Evolutionary conservation across 345 rosid species (phyloP), one percentile per base, ranked within the genome.

Genomic region (Cochlearia excelsa): DNA sequence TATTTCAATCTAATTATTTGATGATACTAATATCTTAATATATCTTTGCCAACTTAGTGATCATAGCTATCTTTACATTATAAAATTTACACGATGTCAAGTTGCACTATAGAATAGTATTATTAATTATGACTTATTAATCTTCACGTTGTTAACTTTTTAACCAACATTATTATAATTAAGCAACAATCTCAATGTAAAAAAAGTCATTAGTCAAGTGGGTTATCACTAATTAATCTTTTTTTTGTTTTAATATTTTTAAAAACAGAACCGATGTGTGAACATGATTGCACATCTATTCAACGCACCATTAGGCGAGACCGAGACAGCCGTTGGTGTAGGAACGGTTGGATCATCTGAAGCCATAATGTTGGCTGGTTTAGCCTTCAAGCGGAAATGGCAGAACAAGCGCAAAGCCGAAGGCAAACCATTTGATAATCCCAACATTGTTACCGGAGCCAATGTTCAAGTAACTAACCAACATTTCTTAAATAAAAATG

Each of bases 361-460:
- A 73, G 87, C 87, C 26, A 82, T 82, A 30, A 82, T 82, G 87
- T 67, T 82, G 49, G 87, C 87, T 3, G 87, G 87, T n/a, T 65
- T 82, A 27, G 84, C 87, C 26, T 82, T 82, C 53, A 82, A 82
- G 63, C 62, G 87, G 4, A 75, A 71, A 46, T 82, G 84, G 87
- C 87, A 82, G 46, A 79, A 82, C 77, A 77, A 66, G 66, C 77
- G 80, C n/a, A 73, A 61, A 37, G 79, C 80, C 1, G 61, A 77
- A 43, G 86, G 82, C 28, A 69, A 69, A 54, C 82, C 86, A 0
- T 44, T 16, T 31, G 79, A 82, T 68, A 82, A 77, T 37, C 86
- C 86, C 29, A 82, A 82, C 76, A 82, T 82, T 66, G 86, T 82
- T 63, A 82, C 86, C 7, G 84, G 87, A 26, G 87, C 87, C 68